These are phyloP conservation scores for Musa schizocarpa DNA, from an alignment of 176 grass and related monocot species.

Conservation along the genomic window DNA sequence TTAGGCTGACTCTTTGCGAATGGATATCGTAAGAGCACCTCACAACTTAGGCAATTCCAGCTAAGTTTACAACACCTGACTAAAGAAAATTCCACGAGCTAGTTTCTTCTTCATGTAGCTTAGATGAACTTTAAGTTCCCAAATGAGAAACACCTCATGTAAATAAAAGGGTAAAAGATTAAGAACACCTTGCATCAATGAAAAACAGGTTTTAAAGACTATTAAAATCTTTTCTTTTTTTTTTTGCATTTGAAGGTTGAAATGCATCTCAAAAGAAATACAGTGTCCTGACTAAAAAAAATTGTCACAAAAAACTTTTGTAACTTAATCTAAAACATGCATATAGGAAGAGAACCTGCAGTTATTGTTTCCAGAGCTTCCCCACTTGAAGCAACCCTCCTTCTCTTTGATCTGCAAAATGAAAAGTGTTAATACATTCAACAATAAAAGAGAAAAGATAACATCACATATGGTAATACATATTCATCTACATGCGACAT, in stretches of 20 bases:
- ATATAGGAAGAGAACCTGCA: slow-evolving; percentile 9
- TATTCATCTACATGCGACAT: neutral
- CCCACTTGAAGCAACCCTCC: slow-evolving; percentile 58
- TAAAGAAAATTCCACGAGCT: neutral
- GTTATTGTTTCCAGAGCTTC: slow-evolving; percentile 60
- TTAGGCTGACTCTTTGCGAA: too few species aligned
- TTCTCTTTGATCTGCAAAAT: slow-evolving; percentile 71
- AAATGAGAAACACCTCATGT: neutral
- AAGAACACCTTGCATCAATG: neutral
- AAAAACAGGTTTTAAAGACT: neutral
- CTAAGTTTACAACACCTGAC: too few species aligned
- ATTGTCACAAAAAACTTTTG: neutral
- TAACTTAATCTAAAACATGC: neutral
- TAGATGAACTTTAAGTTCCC: neutral
- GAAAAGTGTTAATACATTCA: neutral
- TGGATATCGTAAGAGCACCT: too few species aligned
- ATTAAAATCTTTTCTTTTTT: neutral
- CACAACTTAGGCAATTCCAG: too few species aligned
- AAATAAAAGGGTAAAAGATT: neutral
- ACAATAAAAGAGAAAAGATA: slow-evolving; percentile 7
- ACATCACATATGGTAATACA: neutral
- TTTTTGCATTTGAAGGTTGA: neutral
- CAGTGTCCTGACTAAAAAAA: neutral
- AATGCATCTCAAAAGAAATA: neutral
- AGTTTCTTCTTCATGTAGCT: neutral